A percentile compares a stretch with the other conserved stretches of the same genome.
These are phyloP conservation scores for Erythrophleum ivorense DNA, from an alignment of 331 rosid genomes.

Conservation along the genomic window DNA sequence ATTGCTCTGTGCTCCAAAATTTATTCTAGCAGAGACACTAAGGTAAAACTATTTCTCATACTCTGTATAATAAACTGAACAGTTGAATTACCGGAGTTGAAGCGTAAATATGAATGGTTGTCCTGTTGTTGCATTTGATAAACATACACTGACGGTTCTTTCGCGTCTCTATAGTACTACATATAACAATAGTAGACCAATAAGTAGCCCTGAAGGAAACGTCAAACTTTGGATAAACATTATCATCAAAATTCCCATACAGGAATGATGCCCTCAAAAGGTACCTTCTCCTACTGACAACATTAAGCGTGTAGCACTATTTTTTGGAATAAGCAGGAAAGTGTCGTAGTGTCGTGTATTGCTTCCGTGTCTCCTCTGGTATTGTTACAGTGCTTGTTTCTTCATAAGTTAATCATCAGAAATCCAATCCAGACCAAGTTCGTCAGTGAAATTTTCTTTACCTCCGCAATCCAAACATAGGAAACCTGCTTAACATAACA, in stretches of 20 bases:
- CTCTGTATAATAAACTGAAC: conserved; percentile 71
- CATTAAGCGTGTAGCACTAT: conserved; percentile 83
- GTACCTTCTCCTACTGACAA: conserved; percentile 87
- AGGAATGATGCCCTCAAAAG: conserved; percentile 82
- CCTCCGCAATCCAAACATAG: conserved; percentile 97
- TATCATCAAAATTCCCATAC: conserved; percentile 88
- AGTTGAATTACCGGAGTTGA: conserved; percentile 94
- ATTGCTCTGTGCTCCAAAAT: conserved; percentile 85
- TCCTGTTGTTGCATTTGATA: conserved; percentile 97
- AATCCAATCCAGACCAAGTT: conserved; percentile 79
- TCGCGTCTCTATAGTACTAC: conserved; percentile 56
- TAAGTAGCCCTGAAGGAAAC: conserved; percentile 89
- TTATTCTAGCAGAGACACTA: conserved; percentile 96
- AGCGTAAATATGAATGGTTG: conserved; percentile 92
- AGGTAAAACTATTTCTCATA: conserved; percentile 79
- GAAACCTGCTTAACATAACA: conserved; percentile 64
- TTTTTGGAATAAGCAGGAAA: conserved; percentile 92
- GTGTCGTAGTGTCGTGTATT: conserved; percentile 71
- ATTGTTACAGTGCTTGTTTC: conserved; percentile 58
- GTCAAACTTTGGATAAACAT: conserved; percentile 92
- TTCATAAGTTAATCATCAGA: conserved; percentile 64
- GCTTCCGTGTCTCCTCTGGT: conserved; percentile 71
- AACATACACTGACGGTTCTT: conserved; percentile 78
- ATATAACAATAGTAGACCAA: conserved; percentile 89
- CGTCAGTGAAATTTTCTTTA: conserved; percentile 65